phyloP scores from a whole-genome alignment of 2,329 filamentous ascomycete species.

The Exutisphaerella laricina region DNA sequence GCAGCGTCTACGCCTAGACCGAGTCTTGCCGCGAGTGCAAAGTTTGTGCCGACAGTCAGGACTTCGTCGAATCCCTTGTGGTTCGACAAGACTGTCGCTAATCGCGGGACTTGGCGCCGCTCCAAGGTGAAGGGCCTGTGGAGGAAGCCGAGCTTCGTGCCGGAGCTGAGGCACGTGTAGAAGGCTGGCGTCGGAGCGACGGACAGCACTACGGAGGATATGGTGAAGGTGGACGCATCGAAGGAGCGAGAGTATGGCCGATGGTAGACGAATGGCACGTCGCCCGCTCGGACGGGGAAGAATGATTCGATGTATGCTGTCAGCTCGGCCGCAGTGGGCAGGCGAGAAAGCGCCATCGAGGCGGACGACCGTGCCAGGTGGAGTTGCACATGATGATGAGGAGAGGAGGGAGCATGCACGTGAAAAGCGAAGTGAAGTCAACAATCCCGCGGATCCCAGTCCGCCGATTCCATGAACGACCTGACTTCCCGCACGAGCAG shows the following conservation, averaged over 20 bases:
- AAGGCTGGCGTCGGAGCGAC: conserved; percentile 13
- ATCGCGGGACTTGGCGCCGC: background rate
- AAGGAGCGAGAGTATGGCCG: conserved; percentile 6
- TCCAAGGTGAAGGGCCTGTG: conserved; percentile 14
- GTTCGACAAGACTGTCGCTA: conserved; percentile 25
- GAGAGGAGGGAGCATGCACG: too few species aligned
- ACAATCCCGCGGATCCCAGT: too few species aligned
- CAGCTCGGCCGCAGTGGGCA: background rate
- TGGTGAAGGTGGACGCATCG: conserved; percentile 3
- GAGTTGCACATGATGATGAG: too few species aligned
- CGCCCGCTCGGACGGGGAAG: conserved; percentile 6
- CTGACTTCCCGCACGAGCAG: too few species aligned
- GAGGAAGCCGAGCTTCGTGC: conserved; percentile 9
- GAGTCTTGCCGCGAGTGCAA: conserved; percentile 30
- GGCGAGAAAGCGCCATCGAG: conserved; percentile 1
- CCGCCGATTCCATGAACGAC: too few species aligned
- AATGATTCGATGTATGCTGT: conserved; percentile 3
- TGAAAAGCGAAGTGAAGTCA: too few species aligned
- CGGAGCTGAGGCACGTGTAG: conserved; percentile 4
- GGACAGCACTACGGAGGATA: conserved; percentile 8
- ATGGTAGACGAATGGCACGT: conserved; percentile 12
- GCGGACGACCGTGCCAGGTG: too few species aligned
- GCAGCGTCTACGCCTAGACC: conserved; percentile 25
- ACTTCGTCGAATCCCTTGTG: conserved; percentile 37
- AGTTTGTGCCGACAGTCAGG: conserved; percentile 38